Evolutionary conservation across 1,284 basidiomycete genomes (phyloP).

Genomic region (Ganoderma resinaceum): DNA sequence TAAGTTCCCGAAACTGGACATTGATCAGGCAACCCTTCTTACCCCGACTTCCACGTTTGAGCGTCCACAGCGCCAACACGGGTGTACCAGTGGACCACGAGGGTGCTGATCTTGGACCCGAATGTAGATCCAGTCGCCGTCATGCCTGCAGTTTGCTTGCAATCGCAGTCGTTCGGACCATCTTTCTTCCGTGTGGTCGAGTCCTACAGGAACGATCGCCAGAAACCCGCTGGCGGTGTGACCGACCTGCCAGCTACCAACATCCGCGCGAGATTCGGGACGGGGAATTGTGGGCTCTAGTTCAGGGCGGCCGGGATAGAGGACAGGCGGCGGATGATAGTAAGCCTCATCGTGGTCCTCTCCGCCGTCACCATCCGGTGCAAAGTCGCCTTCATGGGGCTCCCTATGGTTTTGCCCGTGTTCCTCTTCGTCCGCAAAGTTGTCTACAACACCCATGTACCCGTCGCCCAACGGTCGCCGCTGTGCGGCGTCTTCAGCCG

Average conservation of each 20-base stretch:
- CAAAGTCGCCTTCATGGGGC: neutral
- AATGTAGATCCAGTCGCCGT: neutral
- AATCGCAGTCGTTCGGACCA: neutral
- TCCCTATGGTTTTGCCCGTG: neutral
- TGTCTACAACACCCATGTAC: neutral
- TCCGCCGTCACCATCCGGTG: neutral
- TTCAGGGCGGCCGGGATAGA: neutral
- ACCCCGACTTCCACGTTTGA: neutral
- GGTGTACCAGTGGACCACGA: neutral
- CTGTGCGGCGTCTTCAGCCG: conserved; percentile 36
- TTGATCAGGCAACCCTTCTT: neutral
- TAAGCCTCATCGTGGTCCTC: neutral
- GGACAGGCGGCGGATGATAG: neutral
- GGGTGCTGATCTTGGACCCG: neutral
- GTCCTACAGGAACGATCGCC: neutral
- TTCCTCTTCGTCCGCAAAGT: neutral
- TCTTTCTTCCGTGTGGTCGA: neutral
- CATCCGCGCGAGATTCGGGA: neutral
- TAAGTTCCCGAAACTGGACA: neutral
- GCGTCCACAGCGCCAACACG: neutral
- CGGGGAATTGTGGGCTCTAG: neutral
- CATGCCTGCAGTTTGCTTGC: neutral
- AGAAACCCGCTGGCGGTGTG: neutral
- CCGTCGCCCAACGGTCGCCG: conserved; percentile 34
- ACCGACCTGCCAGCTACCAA: neutral